A percentile compares a stretch with the other conserved stretches of the same genome.
Conservation (phyloP, 2,329 filamentous ascomycete genomes). For the Penicillium sp. region DNA sequence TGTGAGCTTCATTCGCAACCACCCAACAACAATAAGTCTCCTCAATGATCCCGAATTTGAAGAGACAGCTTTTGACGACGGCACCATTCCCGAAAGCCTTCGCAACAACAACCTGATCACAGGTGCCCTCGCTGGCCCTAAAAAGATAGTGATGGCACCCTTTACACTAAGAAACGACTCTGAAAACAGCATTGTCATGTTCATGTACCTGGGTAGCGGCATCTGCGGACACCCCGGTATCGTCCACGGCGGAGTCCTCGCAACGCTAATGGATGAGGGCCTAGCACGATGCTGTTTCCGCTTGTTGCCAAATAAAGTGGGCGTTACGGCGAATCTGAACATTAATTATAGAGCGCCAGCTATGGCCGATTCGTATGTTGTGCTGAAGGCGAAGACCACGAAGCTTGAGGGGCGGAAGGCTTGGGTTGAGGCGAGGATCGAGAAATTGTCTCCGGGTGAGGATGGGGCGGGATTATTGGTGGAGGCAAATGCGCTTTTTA, state of each 20-base stretch:
- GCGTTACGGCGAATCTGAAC: slow-evolving; percentile 78
- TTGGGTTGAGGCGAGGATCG: slow-evolving; percentile 83
- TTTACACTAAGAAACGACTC: slow-evolving; percentile 70
- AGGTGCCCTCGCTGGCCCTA: slow-evolving; percentile 71
- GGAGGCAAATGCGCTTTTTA: slow-evolving; percentile 3
- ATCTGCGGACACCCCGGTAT: slow-evolving; percentile 87
- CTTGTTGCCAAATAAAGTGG: slow-evolving; percentile 77
- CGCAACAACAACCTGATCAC: slow-evolving; percentile 75
- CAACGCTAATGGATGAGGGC: slow-evolving; percentile 86
- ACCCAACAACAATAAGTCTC: slow-evolving; percentile 67
- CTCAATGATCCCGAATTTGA: slow-evolving; percentile 64
- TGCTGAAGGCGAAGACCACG: slow-evolving; percentile 73
- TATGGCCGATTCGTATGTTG: slow-evolving; percentile 70
- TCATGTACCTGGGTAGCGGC: slow-evolving; percentile 73
- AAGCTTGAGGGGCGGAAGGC: slow-evolving; percentile 90
- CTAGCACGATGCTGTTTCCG: slow-evolving; percentile 83
- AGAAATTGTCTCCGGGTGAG: slow-evolving; percentile 50
- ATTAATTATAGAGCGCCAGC: slow-evolving; percentile 79
- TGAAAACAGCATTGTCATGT: slow-evolving; percentile 66
- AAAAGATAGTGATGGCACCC: slow-evolving; percentile 76
- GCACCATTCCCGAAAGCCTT: slow-evolving; percentile 67
- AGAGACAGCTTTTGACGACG: slow-evolving; percentile 81
- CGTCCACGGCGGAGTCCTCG: slow-evolving; percentile 83
- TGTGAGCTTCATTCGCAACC: slow-evolving; percentile 71
- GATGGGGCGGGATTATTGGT: background rate